phyloP scores from a whole-genome alignment of 2,329 filamentous ascomycete genomes.

The Microdochium nivale region DNA sequence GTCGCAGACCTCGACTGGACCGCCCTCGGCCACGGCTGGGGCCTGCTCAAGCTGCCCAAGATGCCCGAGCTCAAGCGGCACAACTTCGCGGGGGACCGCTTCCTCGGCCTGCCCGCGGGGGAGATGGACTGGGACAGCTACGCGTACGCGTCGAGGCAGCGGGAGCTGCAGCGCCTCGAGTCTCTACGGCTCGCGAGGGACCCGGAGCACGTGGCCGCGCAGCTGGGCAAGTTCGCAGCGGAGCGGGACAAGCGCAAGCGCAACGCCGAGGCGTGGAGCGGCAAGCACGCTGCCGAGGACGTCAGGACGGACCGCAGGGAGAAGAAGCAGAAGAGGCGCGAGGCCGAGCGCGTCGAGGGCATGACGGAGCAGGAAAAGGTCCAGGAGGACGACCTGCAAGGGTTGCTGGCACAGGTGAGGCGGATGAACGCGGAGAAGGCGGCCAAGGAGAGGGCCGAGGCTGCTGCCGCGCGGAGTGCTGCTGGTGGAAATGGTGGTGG shows the following conservation, averaged over 20 bases:
- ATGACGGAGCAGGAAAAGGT: constrained; percentile 65
- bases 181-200: constrained; percentile 29
- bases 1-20: constrained; percentile 76
- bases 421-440: constrained; percentile 41
- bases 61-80: constrained; percentile 77
- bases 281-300: constrained; percentile 58
- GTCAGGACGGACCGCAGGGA: constrained; percentile 53
- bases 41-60: constrained; percentile 74
- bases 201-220: constrained; percentile 24
- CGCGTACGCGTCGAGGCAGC: constrained; percentile 62
- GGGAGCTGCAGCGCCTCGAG: constrained; percentile 56
- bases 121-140: constrained; percentile 59
- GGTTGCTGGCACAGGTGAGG: constrained; percentile 57
- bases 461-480: not conserved
- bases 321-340: constrained; percentile 53
- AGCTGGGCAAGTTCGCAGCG: constrained; percentile 20
- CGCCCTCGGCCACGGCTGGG: constrained; percentile 75
- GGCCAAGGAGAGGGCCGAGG: constrained; percentile 19
- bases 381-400: constrained; percentile 53
- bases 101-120: constrained; percentile 39
- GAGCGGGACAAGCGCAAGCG: constrained; percentile 42
- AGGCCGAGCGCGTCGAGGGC: constrained; percentile 51
- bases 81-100: constrained; percentile 60
- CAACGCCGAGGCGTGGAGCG: constrained; percentile 65
- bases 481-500: constrained; percentile 8